Conservation (phyloP, 2,329 filamentous ascomycete species). For the Colletotrichum tamarilloi region DNA sequence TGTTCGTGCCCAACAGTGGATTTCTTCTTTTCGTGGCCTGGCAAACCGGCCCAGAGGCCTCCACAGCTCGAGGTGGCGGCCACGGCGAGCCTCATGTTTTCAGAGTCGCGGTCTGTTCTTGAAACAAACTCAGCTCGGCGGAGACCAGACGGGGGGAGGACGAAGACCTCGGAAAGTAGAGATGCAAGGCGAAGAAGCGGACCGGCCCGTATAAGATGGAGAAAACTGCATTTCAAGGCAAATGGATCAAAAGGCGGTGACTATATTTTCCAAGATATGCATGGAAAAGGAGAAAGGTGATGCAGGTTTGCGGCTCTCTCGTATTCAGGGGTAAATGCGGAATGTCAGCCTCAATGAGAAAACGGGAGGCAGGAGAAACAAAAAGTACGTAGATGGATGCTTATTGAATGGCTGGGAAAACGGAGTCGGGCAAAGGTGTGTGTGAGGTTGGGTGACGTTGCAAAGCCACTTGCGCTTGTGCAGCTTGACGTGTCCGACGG, state of each 20-base stretch:
- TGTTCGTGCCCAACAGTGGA: not conserved
- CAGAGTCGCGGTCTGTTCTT: constrained; percentile 1
- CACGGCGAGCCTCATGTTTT: not conserved
- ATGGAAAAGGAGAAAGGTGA: not conserved
- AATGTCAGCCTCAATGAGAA: not conserved
- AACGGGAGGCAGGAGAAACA: not conserved
- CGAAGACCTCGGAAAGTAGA: not conserved
- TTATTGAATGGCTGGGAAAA: constrained; percentile 15
- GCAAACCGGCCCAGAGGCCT: not conserved
- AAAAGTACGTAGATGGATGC: not conserved
- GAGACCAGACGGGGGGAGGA: constrained; percentile 6
- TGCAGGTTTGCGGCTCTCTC: not conserved
- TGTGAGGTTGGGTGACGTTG: constrained; percentile 10
- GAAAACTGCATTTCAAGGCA: not conserved
- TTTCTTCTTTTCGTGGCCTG: not conserved
- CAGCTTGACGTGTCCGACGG: constrained; percentile 22
- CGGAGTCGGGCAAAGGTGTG: not conserved
- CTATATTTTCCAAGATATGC: not conserved
- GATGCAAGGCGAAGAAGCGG: constrained; percentile 2
- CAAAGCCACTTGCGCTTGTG: constrained; percentile 10
- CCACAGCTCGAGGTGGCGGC: not conserved
- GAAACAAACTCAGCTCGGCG: constrained; percentile 7
- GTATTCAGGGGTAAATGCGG: constrained; percentile 2
- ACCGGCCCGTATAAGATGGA: constrained; percentile 2
- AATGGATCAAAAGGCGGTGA: constrained; percentile 8